Evolutionary conservation across 129 eudicot species (phyloP).

Genomic region (Cynara cardunculus): DNA sequence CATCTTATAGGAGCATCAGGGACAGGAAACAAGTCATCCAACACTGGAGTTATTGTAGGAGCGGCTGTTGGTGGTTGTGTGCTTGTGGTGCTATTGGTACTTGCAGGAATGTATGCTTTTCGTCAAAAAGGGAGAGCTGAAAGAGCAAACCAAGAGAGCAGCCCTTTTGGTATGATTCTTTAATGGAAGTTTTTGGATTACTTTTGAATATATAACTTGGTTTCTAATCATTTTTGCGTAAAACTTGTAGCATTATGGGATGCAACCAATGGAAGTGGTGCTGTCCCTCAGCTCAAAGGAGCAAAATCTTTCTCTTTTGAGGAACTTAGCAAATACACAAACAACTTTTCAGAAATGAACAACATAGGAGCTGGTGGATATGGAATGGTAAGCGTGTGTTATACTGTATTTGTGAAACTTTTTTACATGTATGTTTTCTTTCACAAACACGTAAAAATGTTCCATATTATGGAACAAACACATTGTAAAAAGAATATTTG

Average conservation of each 20-base stretch:
- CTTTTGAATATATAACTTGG: not conserved
- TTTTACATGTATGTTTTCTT: too few relatives aligned
- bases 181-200: not conserved
- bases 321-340: conserved; percentile 58
- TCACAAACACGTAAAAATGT: too few relatives aligned
- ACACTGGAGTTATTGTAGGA: conserved; percentile 39
- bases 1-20: conserved; percentile 22
- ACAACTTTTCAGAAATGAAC: conserved; percentile 52
- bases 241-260: conserved; percentile 69
- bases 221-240: not conserved
- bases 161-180: conserved; percentile 49
- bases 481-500: not conserved
- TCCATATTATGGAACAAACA: too few relatives aligned
- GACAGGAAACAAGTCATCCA: conserved; percentile 31
- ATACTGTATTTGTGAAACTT: not conserved
- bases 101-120: conserved; percentile 49
- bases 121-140: conserved; percentile 48
- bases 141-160: conserved; percentile 31
- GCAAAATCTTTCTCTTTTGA: conserved; percentile 56
- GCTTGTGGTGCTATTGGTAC: conserved; percentile 34
- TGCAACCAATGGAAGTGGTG: conserved; percentile 45
- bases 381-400: conserved; percentile 49
- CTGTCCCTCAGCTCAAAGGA: conserved; percentile 69
- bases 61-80: conserved; percentile 41
- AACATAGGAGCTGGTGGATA: conserved; percentile 77